Conservation (phyloP, 129 eudicot species). For the Helichrysum umbraculigerum region DNA sequence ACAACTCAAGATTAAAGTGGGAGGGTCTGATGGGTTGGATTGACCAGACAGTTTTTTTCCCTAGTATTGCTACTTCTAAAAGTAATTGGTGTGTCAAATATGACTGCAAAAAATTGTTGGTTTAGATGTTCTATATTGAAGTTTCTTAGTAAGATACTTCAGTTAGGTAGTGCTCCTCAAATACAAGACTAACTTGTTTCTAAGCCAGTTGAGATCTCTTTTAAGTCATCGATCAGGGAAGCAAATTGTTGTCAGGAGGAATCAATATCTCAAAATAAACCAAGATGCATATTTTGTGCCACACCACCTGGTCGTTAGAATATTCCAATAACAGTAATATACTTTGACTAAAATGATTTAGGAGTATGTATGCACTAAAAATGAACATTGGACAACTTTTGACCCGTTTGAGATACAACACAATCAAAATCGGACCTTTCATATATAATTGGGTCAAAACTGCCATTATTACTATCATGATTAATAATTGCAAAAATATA, state of each 20-base stretch:
- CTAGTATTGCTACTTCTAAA: not conserved
- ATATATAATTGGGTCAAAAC: not conserved
- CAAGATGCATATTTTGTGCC: slow-evolving; percentile 21
- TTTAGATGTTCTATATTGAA: no score
- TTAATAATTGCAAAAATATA: not conserved
- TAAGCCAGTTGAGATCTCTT: no score
- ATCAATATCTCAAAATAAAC: slow-evolving; percentile 27
- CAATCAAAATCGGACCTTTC: not conserved
- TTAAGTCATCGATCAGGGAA: not conserved
- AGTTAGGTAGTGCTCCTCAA: no score
- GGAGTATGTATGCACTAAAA: not conserved
- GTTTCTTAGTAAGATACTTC: no score
- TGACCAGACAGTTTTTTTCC: not conserved
- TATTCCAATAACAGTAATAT: not conserved
- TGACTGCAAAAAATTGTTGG: not conserved
- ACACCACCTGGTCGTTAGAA: not conserved
- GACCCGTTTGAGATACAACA: not conserved
- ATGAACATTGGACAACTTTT: not conserved
- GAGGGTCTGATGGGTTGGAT: not conserved
- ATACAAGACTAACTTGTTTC: no score
- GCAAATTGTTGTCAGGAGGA: slow-evolving; percentile 30
- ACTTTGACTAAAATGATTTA: not conserved
- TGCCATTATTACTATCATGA: not conserved
- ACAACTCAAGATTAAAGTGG: not conserved
- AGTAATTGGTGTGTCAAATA: not conserved